Evolutionary conservation across 73 alveolate species (phyloP), one percentile per base, ranked within the genome.

Genomic region (Uronychia setigera): DNA sequence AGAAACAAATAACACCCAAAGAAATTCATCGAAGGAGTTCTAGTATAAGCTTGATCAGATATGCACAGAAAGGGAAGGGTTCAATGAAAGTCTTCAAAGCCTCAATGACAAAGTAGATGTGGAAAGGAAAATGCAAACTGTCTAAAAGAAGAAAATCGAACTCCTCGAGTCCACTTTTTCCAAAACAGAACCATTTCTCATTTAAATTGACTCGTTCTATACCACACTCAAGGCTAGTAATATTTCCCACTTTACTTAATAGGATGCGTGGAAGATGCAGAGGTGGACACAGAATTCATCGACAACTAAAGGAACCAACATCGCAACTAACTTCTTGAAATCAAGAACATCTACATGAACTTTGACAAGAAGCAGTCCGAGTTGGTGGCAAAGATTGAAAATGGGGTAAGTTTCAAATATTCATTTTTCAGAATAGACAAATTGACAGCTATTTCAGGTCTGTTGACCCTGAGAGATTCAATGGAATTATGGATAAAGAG

Each of bases 251-350:
- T 5, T 67, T 14, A 26, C 33, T 59, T 9, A 1, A 9, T 31
- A 25, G 67, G 27, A 1, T 9, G 28, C n/a, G 1, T 31, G 34
- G 79, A 14, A 84, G 83, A 58, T 26, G 60, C 26, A 1, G 81
- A 29, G 27, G 79, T 33, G 1, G 90, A 83, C 79, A 29, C 29
- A 31, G 90, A 77, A 14, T 83, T 33, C 60, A 26, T 83, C 19
- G 90, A 83, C 29, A 34, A 74, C 26, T 76, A 83, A 34, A 83
- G 75, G 90, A 60, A 74, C 5, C 59, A 83, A 59, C 90, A 83
- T 46, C 5, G 67, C n/a, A 46, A 19, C 67, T 5, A 5, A 46
- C 67, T 46, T 19, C 67, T 11, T 5, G 67, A 46, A 19, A 5
- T 46, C n/a, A 46, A 19, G 19, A 19, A 19, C 67, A 11, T 46